A percentile compares a stretch with the other conserved stretches of the same genome.
These are phyloP conservation scores for Lepiota venenata DNA, from an alignment of 768 basidiomycete genomes.

Conservation along the genomic window DNA sequence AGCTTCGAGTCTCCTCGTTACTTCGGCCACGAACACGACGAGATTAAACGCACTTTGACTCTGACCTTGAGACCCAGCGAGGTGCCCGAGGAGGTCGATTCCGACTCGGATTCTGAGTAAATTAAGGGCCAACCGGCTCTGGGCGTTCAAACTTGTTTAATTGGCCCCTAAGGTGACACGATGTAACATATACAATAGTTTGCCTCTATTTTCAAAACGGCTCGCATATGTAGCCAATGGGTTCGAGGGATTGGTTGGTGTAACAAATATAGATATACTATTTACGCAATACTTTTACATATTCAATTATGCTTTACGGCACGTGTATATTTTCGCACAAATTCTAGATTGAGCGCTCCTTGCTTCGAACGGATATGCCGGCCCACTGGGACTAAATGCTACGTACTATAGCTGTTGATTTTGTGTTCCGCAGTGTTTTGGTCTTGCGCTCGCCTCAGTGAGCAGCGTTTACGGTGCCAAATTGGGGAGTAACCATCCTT, in stretches of 20 bases:
- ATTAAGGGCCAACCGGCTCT: neutral
- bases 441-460: no score
- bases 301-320: constrained; percentile 4
- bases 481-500: no score
- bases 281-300: constrained; percentile 5
- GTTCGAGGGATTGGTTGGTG: neutral
- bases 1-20: constrained; percentile 69
- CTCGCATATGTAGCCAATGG: neutral
- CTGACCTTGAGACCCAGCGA: constrained; percentile 34
- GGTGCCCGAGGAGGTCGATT: constrained; percentile 20
- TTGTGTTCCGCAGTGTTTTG: no score
- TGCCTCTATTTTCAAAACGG: neutral
- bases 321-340: constrained; percentile 4
- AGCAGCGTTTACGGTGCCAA: no score
- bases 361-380: no score
- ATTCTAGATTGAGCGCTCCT: neutral
- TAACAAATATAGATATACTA: constrained; percentile 3
- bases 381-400: no score
- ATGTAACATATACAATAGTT: constrained; percentile 7
- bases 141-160: neutral
- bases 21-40: constrained; percentile 53
- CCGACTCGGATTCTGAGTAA: constrained; percentile 38
- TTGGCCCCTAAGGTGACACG: neutral
- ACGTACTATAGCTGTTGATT: no score
- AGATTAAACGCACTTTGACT: constrained; percentile 36